A percentile compares a stretch with the other conserved stretches of the same genome.
Conservation (phyloP, 805 yeast genomes). For the Schwanniomyces pseudopolymorphus region DNA sequence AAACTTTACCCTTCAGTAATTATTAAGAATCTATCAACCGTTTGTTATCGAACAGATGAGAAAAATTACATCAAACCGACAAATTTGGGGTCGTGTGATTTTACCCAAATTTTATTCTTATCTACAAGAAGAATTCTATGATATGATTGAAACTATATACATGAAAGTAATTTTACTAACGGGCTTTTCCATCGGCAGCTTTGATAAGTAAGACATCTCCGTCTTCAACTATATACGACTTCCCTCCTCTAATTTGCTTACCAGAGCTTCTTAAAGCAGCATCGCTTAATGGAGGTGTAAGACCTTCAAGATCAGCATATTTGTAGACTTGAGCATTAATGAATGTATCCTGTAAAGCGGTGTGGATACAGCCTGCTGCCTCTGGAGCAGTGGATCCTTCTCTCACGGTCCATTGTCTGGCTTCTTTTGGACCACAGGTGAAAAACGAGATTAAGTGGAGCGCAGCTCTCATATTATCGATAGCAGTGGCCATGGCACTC, state of each 20-base stretch:
- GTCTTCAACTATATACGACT: constrained; percentile 75
- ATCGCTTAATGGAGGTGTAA: constrained; percentile 50
- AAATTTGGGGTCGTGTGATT: not conserved
- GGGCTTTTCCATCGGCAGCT: constrained; percentile 61
- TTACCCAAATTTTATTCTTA: not conserved
- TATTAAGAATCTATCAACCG: not conserved
- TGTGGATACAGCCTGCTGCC: constrained; percentile 89
- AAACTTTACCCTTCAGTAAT: not conserved
- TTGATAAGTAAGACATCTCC: constrained; percentile 79
- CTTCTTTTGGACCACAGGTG: constrained; percentile 85
- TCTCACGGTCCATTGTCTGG: constrained; percentile 86
- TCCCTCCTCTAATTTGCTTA: constrained; percentile 66
- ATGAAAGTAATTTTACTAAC: not conserved
- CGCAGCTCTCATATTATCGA: constrained; percentile 62
- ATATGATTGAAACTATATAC: not conserved
- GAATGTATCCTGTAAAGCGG: constrained; percentile 79
- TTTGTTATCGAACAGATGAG: not conserved
- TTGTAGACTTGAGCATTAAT: constrained; percentile 75
- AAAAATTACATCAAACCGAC: not conserved
- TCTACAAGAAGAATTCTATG: not conserved
- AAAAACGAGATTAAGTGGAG: constrained; percentile 77
- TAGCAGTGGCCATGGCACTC: constrained; percentile 63
- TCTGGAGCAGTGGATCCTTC: constrained; percentile 77
- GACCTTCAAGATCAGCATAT: constrained; percentile 52
- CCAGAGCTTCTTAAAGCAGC: constrained; percentile 54